Conservation (phyloP, 2,329 filamentous ascomycete species). For the Macrophomina phaseolina region DNA sequence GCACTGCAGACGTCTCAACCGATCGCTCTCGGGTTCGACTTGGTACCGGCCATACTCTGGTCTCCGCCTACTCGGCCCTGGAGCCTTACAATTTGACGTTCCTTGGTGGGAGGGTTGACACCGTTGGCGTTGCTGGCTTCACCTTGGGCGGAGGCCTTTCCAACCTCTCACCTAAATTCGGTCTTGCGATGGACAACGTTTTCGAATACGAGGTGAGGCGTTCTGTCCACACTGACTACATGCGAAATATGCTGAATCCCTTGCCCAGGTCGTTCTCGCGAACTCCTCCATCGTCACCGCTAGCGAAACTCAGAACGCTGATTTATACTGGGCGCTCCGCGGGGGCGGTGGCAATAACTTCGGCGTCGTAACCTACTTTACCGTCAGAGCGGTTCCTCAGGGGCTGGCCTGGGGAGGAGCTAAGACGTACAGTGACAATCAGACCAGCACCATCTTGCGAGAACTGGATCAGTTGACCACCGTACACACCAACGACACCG, state of each 20-base stretch:
- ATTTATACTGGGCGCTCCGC: constrained; percentile 46
- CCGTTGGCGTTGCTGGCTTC: constrained; percentile 29
- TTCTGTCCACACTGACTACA: no score
- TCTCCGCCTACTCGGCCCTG: constrained; percentile 29
- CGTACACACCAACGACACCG: constrained; percentile 29
- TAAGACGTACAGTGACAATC: constrained; percentile 35
- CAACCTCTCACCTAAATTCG: constrained; percentile 15
- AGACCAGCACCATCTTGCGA: constrained; percentile 32
- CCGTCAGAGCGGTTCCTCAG: constrained; percentile 27
- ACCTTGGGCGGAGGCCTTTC: constrained; percentile 28
- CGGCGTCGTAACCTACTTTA: constrained; percentile 44
- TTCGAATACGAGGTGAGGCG: constrained; percentile 5
- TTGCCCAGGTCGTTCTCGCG: neutral
- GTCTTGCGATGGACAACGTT: neutral
- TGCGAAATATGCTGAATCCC: no score
- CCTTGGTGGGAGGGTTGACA: constrained; percentile 26
- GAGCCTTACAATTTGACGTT: constrained; percentile 21
- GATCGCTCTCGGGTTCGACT: constrained; percentile 37
- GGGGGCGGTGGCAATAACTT: constrained; percentile 44
- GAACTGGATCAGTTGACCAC: neutral
- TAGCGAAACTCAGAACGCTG: constrained; percentile 13
- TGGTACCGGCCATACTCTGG: constrained; percentile 39
- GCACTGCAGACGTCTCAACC: constrained; percentile 34
- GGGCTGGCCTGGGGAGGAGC: constrained; percentile 43
- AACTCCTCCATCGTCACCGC: constrained; percentile 11